Percentiles rank a stretch among this genome's conserved stretches.
These are phyloP conservation scores for Paraconiothyrium sp. DNA, from an alignment of 2,329 filamentous ascomycete species.

Conservation along the genomic window DNA sequence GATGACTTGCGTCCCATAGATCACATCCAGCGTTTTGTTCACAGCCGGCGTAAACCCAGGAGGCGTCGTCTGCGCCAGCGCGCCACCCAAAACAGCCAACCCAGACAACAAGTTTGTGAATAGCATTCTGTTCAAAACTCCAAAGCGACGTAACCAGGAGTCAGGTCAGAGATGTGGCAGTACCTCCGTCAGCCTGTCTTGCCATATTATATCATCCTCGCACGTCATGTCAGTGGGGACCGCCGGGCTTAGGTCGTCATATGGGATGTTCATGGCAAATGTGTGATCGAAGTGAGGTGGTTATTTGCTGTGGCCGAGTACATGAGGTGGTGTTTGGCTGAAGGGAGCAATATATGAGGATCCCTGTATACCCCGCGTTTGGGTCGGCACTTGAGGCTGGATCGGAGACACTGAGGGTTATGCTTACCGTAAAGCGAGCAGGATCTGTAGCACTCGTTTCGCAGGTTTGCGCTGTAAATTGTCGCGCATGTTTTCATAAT, in stretches of 20 bases:
- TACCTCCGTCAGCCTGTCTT: conserved; percentile 6
- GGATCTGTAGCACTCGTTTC: not conserved
- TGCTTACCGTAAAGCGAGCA: not conserved
- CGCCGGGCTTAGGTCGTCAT: conserved; percentile 3
- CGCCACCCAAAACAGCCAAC: not conserved
- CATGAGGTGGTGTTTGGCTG: conserved; percentile 13
- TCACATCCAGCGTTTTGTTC: conserved; percentile 39
- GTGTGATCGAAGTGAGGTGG: not conserved
- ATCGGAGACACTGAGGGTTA: not conserved
- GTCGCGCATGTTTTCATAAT: not conserved
- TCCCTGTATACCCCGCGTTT: conserved; percentile 11
- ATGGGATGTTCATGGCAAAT: not conserved
- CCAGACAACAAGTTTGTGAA: not conserved
- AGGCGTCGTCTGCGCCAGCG: conserved; percentile 29
- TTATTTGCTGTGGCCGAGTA: conserved; percentile 10
- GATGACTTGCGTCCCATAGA: conserved; percentile 42
- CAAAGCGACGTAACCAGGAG: not conserved
- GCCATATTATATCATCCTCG: conserved; percentile 11
- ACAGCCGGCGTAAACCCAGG: conserved; percentile 34
- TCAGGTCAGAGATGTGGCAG: not conserved
- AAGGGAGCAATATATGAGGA: conserved; percentile 9
- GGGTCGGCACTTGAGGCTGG: conserved; percentile 13
- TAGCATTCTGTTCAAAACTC: not conserved
- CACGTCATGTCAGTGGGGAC: not conserved
- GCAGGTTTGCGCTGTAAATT: not conserved